Evolutionary conservation across 2,329 filamentous ascomycete genomes (phyloP).

Genomic region (Xylaria sp.): DNA sequence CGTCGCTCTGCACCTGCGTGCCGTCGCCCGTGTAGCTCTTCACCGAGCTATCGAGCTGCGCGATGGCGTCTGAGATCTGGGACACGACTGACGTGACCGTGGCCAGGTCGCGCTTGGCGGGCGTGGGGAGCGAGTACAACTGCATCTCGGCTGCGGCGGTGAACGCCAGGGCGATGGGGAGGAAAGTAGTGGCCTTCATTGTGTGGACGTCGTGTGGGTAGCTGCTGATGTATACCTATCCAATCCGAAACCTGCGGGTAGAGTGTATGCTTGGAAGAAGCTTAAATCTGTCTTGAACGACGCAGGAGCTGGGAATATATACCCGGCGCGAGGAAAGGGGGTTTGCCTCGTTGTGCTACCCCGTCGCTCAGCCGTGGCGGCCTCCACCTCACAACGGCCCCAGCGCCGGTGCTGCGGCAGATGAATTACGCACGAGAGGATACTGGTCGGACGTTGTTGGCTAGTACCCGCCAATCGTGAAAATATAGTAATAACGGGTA

Average conservation of each 20-base stretch:
- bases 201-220: background rate
- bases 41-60: slow-evolving; percentile 38
- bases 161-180: slow-evolving; percentile 33
- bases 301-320: slow-evolving; percentile 22
- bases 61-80: slow-evolving; percentile 35
- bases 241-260: too few species aligned
- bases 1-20: slow-evolving; percentile 32
- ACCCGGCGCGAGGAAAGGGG: background rate
- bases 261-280: too few species aligned
- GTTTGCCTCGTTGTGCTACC: background rate
- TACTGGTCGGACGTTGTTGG: background rate
- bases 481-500: background rate
- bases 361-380: slow-evolving; percentile 12
- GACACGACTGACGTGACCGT: slow-evolving; percentile 33
- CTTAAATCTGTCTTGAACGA: too few species aligned
- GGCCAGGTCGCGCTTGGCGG: slow-evolving; percentile 31
- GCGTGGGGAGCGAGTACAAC: slow-evolving; percentile 20
- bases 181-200: slow-evolving; percentile 36
- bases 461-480: slow-evolving; percentile 8
- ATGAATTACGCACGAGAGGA: slow-evolving; percentile 11
- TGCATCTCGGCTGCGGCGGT: slow-evolving; percentile 33
- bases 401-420: background rate
- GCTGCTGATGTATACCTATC: background rate
- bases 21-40: slow-evolving; percentile 38
- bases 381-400: slow-evolving; percentile 3